Evolutionary conservation across 2,329 filamentous ascomycete species (phyloP), one percentile per base, ranked within the genome.

Genomic region (Leptoxyphium fumago): DNA sequence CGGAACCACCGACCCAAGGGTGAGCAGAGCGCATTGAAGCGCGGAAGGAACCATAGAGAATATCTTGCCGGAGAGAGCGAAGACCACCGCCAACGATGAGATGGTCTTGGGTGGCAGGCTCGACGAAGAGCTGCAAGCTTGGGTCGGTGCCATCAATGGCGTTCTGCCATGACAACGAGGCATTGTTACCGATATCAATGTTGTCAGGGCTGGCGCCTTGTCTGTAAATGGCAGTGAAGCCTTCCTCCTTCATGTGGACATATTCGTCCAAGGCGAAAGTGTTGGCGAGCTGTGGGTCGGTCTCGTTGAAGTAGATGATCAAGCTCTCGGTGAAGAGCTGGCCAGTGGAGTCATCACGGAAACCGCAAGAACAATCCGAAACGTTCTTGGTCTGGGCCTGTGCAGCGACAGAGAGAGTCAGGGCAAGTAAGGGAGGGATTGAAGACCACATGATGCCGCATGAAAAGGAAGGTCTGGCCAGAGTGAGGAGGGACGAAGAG

Each of bases 271-370:
- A 51, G 2, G 60, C 28, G 34, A 68, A 64, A 2, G 55, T 44
- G 1, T 48, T 40, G 11, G 29, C 60, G 55, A 28, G 64, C 43
- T 39, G 45, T 50, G 17, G 21, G 7, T 50, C 48, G 4, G 66
- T 64, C 45, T 70, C 67, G 46, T 70, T 70, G 59, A 70, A 70
- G 50, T 69, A 70, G 6, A 65, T 57, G 32, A 70, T 64, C n/a
- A 66, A 55, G n/a, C 61, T 61, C 34, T 70, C 66, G 1, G 67
- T 70, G 44, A 62, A 69, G 15, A 67, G 44, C 9, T 59, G 47
- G 5, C 57, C 49, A 2, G 61, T 60, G 4, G 48, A 44, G 1
- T 46, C 38, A 48, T 70, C 65, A 47, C 61, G 62, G 45, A 63
- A 70, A 10, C 67, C 67, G 46, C 67, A 70, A 29, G 57, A 55